Evolutionary conservation across 192 early-diverging fungal species (phyloP).

Genomic region (Coemansia sp.): DNA sequence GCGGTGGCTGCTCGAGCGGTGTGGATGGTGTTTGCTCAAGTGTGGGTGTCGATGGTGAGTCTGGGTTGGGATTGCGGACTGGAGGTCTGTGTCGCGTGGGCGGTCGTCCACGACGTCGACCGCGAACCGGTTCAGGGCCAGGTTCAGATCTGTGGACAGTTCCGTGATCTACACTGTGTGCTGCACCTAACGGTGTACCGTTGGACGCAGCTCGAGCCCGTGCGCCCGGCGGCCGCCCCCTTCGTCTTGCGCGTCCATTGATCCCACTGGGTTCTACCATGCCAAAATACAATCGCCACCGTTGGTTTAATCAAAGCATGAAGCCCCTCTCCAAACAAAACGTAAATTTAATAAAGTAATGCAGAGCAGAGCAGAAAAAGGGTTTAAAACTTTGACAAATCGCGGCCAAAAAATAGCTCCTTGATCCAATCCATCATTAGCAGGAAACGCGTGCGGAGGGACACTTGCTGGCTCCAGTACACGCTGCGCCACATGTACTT

Average conservation of each 20-base stretch:
- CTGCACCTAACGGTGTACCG: background rate
- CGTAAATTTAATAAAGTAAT: background rate
- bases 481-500: conserved; percentile 55
- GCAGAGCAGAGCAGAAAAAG: background rate
- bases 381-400: conserved; percentile 61
- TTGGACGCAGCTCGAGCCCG: background rate
- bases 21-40: background rate
- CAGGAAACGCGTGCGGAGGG: conserved; percentile 74
- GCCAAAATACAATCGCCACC: conserved; percentile 2
- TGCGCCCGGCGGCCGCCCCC: conserved; percentile 46
- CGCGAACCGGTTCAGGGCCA: background rate
- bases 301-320: background rate
- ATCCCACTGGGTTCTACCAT: conserved; percentile 14
- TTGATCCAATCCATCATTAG: conserved; percentile 91
- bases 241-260: conserved; percentile 30
- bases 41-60: background rate
- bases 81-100: background rate
- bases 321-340: background rate
- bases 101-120: background rate
- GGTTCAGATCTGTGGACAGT: background rate
- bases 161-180: background rate
- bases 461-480: conserved; percentile 59
- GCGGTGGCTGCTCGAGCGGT: background rate
- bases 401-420: conserved; percentile 84
- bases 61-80: background rate